phyloP scores from a whole-genome alignment of 139 green algal species.

The Mesostigma viride region DNA sequence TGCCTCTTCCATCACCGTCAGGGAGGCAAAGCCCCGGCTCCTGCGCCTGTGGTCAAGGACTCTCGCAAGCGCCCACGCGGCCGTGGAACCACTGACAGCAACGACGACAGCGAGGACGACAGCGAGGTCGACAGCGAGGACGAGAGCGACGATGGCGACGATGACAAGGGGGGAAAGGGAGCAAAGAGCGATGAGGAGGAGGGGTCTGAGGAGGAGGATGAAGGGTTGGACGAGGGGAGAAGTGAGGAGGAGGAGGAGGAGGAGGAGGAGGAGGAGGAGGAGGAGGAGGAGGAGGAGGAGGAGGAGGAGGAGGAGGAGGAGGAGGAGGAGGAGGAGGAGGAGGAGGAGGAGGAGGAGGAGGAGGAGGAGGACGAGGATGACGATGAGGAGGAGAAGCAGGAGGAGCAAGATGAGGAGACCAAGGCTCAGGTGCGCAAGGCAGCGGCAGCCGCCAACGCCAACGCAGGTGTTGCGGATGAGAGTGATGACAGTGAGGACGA shows the following conservation, averaged over 20 bases:
- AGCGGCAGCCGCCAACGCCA: slow-evolving; percentile 11
- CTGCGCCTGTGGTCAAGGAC: too few relatives aligned
- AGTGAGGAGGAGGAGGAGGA: slow-evolving; percentile 9
- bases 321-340: neutral
- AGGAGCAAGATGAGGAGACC: slow-evolving; percentile 1
- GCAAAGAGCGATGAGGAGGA: slow-evolving; percentile 16
- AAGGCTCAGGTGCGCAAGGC: neutral
- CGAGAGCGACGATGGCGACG: neutral
- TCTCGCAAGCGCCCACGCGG: too few relatives aligned
- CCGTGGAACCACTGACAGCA: too few relatives aligned
- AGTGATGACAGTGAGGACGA: neutral
- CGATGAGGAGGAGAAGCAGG: too few relatives aligned
- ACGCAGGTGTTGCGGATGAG: neutral
- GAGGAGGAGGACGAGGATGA: too few relatives aligned
- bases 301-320: neutral
- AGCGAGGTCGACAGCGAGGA: neutral
- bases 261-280: slow-evolving; percentile 6
- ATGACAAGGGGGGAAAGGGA: neutral
- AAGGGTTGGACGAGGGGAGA: slow-evolving; percentile 7
- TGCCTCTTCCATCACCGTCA: too few relatives aligned
- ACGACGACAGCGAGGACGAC: slow-evolving; percentile 2
- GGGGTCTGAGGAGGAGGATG: neutral
- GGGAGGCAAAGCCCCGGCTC: too few relatives aligned
- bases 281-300: slow-evolving; percentile 2
- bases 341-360: neutral